These are phyloP conservation scores for Buxus sempervirens DNA, from an alignment of 164 flowering plant species.

Conservation along the genomic window DNA sequence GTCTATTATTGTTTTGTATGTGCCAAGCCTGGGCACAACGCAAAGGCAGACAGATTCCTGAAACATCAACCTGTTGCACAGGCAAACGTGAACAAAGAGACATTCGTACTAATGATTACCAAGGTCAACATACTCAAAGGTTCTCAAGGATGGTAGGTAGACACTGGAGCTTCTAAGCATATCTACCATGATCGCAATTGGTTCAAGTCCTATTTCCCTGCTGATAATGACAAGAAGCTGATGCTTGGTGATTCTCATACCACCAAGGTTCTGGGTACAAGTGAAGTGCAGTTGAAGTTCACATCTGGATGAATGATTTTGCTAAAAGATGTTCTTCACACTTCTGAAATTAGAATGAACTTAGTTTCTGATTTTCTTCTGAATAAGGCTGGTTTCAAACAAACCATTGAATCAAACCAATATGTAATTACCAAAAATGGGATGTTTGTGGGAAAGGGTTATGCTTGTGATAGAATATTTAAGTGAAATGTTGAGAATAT, in stretches of 20 bases:
- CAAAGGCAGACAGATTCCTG: not conserved
- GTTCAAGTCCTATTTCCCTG: constrained; percentile 16
- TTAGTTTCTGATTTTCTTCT: no score
- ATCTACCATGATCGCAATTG: constrained; percentile 5
- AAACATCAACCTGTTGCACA: no score
- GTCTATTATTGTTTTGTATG: no score
- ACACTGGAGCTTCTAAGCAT: constrained; percentile 16
- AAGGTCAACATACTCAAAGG: constrained; percentile 3
- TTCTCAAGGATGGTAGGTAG: constrained; percentile 23
- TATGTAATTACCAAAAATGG: no score
- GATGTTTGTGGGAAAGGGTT: no score
- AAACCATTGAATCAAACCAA: no score
- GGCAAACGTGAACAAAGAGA: constrained; percentile 15
- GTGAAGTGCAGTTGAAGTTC: constrained; percentile 15
- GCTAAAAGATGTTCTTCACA: no score
- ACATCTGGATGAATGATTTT: no score
- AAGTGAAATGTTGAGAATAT: not conserved
- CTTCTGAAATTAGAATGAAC: constrained; percentile 19
- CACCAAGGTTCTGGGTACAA: constrained; percentile 2
- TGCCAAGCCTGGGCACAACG: constrained; percentile 2
- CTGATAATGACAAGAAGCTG: constrained; percentile 2
- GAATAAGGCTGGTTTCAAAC: constrained; percentile 4
- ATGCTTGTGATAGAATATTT: not conserved
- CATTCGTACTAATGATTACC: constrained; percentile 15
- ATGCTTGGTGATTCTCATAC: constrained; percentile 11